Base-by-base conservation (phyloP, 2,329 filamentous ascomycete species). In the Xylariaceae sp. region DNA sequence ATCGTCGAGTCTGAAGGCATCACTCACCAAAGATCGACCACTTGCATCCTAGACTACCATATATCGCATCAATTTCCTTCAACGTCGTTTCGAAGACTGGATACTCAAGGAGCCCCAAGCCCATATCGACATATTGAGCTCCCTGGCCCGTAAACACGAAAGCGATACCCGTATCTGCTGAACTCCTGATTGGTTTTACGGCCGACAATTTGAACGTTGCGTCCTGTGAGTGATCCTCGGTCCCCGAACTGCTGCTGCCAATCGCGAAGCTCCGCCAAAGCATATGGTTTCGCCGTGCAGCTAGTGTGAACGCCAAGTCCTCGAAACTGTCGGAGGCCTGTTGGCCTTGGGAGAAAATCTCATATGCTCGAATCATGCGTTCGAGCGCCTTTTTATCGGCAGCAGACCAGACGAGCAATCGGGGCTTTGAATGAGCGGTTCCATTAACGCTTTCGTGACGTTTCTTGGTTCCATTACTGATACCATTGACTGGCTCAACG, bases 61-160 rank as follows among this genome's bases (percentile, higher is more conserved):
- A 55, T 5, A 59, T 19, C 7, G 40, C 18, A 19, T 63, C 57
- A 1, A 50, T 29, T 18, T 48, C 20, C 7, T 41, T 7, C 2
- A 68, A 26, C 2, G 52, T 29, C 0, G 55, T 48, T 3, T 14
- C 16, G 41, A 67, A 67, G 16, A 61, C 50, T 2, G 64, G 56
- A 19, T 66, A 65, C 2, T 50, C 40, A 2, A 67, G 18, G 1
- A 68, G 50, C 12, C 58, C 57, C 14, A 48, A n/a, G 9, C 63
- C 66, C 66, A 66, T 68, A 7, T 37, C 41, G 2, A 47, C 45
- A 23, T 62, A 66, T 10, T 68, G 66, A 0, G 66, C 66, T 1
- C 66, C 66, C 47, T 68, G 65, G n/a, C 66, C 66, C 3, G 69
- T 70, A 50, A 72, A 72, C 1, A 71, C 61, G 23, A 63, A 63